Conservation (phyloP, 2,329 filamentous ascomycete species). For the Pestalotiopsis sp. region DNA sequence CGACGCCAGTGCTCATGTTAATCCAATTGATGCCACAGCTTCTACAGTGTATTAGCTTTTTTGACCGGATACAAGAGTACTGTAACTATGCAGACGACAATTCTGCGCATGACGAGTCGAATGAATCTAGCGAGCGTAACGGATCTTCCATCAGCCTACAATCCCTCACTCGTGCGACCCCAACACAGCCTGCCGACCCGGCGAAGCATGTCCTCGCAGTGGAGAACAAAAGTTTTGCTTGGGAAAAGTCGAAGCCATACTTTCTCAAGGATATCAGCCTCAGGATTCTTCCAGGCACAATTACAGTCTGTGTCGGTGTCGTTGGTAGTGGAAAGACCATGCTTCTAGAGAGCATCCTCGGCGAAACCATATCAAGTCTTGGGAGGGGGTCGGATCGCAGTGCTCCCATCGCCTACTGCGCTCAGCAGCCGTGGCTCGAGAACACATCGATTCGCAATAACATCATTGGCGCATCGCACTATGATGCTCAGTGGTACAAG, state of each 20-base stretch:
- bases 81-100: constrained; percentile 5
- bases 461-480: constrained; percentile 32
- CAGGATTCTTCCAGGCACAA: constrained; percentile 14
- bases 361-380: constrained; percentile 27
- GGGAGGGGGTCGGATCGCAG: constrained; percentile 10
- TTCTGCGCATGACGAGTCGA: not conserved
- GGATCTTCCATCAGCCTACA: constrained; percentile 10
- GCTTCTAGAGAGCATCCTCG: constrained; percentile 37
- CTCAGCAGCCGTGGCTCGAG: constrained; percentile 43
- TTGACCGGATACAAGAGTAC: constrained; percentile 17
- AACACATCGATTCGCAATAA: constrained; percentile 40
- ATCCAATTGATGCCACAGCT: constrained; percentile 8
- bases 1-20: constrained; percentile 2
- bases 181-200: not conserved
- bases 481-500: constrained; percentile 28
- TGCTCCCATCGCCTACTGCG: constrained; percentile 36
- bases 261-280: constrained; percentile 28
- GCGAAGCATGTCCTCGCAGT: not conserved
- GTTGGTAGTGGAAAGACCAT: constrained; percentile 46
- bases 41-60: constrained; percentile 11
- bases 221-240: constrained; percentile 5
- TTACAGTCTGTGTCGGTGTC: constrained; percentile 39
- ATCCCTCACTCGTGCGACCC: not conserved
- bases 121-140: not conserved
- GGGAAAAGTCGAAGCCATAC: not conserved